Evolutionary conservation across 352 stramenopile genomes (phyloP), one percentile per base, ranked within the genome.

Genomic region (Globisporangium emineosum): DNA sequence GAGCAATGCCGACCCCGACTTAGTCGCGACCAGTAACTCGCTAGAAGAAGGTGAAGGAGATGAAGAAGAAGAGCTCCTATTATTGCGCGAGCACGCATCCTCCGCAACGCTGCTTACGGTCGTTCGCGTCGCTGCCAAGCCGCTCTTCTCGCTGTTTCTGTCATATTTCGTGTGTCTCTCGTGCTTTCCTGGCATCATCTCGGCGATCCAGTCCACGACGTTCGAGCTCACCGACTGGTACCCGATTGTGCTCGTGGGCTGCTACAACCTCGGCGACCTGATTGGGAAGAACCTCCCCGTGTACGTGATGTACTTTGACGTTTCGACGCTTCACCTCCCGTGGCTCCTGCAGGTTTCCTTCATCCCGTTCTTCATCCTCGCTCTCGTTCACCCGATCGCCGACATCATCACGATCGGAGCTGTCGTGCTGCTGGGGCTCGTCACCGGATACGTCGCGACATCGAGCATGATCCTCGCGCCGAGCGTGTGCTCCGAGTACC

Each of bases 131-230:
- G 79, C 85, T 6, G 78, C 81, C 47, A 92, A 91, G 50, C 83
- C 86, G 15, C 88, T 91, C 61, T 86, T 89, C 70, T 90, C 81
- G 65, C 75, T 90, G 9, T 90, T 92, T 62, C 67, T 90, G 13
- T 89, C 80, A 33, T 92, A 76, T 64, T 91, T 91, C 62, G 73
- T 92, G 15, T 92, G 83, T 47, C 64, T 94, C 5, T 89, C 85
- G 29, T 90, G 83, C 67, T 94, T 91, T 62, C 85, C 85, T 3
- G 85, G 85, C 52, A 79, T 94, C 66, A 92, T 88, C 40, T 87
- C 79, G 54, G 79, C 73, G 56, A 81, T 92, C 42, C 78, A 73
- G 23, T 92, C 83, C 12, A 83, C 78, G 53, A 85, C 79, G 30
- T 70, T 87, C 43, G 29, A 62, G 12, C 59, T 91, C 25, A 78